Base-by-base conservation (phyloP, 2,329 filamentous ascomycete species). In the Talaromyces amestolkiae region DNA sequence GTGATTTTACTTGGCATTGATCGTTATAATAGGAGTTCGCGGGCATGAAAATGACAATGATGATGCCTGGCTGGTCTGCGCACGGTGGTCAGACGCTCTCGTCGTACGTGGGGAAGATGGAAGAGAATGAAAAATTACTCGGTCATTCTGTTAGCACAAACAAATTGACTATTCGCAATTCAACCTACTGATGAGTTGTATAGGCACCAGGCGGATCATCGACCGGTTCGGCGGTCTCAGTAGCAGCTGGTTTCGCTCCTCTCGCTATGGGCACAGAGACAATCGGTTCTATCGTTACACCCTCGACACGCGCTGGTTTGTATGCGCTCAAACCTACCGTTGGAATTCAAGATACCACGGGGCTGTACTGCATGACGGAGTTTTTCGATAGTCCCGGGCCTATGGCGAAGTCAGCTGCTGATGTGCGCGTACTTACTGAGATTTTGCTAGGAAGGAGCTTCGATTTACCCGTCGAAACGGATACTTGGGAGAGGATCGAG, bases 251-350 rank as follows among this genome's bases (percentile, higher is more conserved):
- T 0, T 74, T 73, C 31, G 66, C 64, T 33, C 75, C 76, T 33
- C 66, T 78, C 3, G 71, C 74, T 9, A 71, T 77, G 31, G 75
- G 70, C 8, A 74, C 74, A 19, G 75, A 78, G 66, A 78, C 76
- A 7, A 68, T 72, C 11, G 74, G 31, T 1, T 37, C 51, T 0
- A 35, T 54, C n/a, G 31, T 54, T 17, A 33, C 27, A 11, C 27
- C 49, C 8, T n/a, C 27, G 2, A 54, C 9, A 5, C 15, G 47
- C 22, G 22, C 27, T 54, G 49, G 13, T 9, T 9, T 54, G 3
- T 54, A 54, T n/a, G 9, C 51, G 2, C 27, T 54, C 10, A 54
- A 54, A 3, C 51, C 31, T 19, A 54, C 51, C 5, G 31, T 54
- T 37, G 31, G 51, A 35, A 19, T 53, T 7, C 27, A 53, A 8